Percentiles rank a stretch among this genome's conserved stretches.
phyloP scores from a whole-genome alignment of 2,329 filamentous ascomycete genomes.

The Metarhizium rileyi region DNA sequence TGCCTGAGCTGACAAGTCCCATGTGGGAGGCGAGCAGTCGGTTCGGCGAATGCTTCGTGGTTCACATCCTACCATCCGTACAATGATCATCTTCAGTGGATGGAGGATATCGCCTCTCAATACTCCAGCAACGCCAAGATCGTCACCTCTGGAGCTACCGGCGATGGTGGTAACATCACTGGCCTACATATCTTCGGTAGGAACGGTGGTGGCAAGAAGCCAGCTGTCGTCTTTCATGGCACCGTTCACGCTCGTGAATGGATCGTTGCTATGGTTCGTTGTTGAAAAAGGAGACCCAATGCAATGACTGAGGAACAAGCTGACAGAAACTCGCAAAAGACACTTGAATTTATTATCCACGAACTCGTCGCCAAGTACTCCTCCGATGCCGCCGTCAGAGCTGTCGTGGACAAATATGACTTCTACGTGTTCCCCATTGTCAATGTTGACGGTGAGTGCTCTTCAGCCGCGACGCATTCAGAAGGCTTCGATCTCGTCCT shows the following conservation, averaged over 20 bases:
- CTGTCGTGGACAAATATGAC: conserved; percentile 51
- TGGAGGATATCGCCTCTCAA: conserved; percentile 32
- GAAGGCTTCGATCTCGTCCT: not conserved
- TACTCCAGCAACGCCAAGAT: conserved; percentile 37
- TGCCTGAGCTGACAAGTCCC: too few species aligned
- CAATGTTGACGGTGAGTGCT: conserved; percentile 45
- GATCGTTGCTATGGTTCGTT: conserved; percentile 42
- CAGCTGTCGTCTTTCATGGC: conserved; percentile 45
- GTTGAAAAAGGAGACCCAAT: too few species aligned
- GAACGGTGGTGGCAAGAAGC: conserved; percentile 32
- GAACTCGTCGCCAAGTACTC: conserved; percentile 37
- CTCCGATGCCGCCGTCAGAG: conserved; percentile 25
- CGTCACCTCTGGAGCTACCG: conserved; percentile 38
- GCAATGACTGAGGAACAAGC: fast-evolving
- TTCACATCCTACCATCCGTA: conserved; percentile 46
- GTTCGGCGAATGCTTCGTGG: conserved; percentile 28
- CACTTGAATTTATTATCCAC: conserved; percentile 42
- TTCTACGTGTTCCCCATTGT: conserved; percentile 56
- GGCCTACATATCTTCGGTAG: conserved; percentile 49
- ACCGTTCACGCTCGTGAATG: conserved; percentile 53
- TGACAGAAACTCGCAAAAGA: conserved; percentile 13
- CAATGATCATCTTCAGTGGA: conserved; percentile 38
- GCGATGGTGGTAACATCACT: conserved; percentile 44
- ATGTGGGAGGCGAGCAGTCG: too few species aligned
- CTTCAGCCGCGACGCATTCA: not conserved